Evolutionary conservation across 78 protist species (phyloP).

Genomic region (Guillardia theta): DNA sequence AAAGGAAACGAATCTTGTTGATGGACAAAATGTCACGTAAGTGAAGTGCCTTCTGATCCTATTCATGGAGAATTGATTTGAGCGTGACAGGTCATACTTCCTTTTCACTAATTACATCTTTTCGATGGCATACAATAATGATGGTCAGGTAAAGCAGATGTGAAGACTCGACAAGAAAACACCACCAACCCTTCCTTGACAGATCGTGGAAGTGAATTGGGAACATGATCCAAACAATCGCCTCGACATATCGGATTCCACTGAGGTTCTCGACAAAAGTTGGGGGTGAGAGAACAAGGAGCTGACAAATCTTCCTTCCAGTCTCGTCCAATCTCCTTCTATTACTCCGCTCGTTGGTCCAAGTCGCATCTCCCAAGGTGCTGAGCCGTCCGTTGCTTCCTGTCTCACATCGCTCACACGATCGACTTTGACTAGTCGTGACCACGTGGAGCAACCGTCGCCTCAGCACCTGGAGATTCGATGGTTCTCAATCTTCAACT

Average conservation of each 20-base stretch:
- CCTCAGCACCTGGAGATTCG: conserved; percentile 84
- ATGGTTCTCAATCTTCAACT: conserved; percentile 94
- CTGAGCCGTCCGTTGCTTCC: not conserved
- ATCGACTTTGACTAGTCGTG: not conserved
- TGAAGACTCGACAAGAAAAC: not conserved
- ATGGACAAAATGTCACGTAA: not conserved
- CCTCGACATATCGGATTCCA: not conserved
- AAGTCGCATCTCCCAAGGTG: not conserved
- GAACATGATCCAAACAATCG: conserved; percentile 36
- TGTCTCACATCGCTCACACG: not conserved
- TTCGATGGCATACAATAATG: conserved; percentile 77
- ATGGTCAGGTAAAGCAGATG: conserved; percentile 58
- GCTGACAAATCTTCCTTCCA: not conserved
- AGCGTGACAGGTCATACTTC: conserved; percentile 31
- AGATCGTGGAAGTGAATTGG: conserved; percentile 54
- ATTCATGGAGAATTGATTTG: not conserved
- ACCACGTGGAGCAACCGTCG: not conserved
- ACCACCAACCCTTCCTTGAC: not conserved
- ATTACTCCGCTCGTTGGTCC: not conserved
- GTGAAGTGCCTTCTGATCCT: not conserved
- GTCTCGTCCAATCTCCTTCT: not conserved
- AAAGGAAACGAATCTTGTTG: not conserved
- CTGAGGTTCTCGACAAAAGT: not conserved
- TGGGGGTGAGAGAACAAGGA: no score
- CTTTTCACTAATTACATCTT: conserved; percentile 89